Evolutionary conservation across 768 basidiomycete species (phyloP).

Genomic region (Suillus spraguei): DNA sequence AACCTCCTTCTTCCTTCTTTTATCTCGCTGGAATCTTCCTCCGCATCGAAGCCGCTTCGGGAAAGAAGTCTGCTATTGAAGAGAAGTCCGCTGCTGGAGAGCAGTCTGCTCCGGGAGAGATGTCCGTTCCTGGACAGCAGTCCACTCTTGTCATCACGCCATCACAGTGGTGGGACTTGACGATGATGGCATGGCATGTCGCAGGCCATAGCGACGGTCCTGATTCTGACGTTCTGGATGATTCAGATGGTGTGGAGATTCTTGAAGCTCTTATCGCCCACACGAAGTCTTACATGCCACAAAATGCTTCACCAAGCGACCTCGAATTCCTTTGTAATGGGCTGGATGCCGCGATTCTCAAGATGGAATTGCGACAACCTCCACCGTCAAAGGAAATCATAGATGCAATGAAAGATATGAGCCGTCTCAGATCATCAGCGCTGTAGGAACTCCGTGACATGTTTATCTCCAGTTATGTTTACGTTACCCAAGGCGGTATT

Average conservation of each 20-base stretch:
- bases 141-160: background rate
- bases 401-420: no score
- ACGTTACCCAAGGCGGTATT: no score
- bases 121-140: background rate
- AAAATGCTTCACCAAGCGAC: background rate
- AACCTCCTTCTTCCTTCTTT: background rate
- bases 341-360: background rate
- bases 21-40: background rate
- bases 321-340: background rate
- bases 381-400: background rate
- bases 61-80: no score
- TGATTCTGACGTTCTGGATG: background rate
- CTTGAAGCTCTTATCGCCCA: background rate
- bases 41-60: no score
- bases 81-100: no score
- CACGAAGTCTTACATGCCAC: background rate
- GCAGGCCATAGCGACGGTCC: background rate
- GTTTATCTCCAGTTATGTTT: no score
- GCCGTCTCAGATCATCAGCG: no score
- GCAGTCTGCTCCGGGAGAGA: no score
- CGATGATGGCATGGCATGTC: background rate
- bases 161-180: background rate
- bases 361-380: background rate
- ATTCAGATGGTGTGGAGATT: background rate
- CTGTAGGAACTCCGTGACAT: no score